Percentiles rank a stretch among this genome's conserved stretches.
Evolutionary conservation across 768 basidiomycete species (phyloP).

Genomic region (Chlorophyllum brunneum): DNA sequence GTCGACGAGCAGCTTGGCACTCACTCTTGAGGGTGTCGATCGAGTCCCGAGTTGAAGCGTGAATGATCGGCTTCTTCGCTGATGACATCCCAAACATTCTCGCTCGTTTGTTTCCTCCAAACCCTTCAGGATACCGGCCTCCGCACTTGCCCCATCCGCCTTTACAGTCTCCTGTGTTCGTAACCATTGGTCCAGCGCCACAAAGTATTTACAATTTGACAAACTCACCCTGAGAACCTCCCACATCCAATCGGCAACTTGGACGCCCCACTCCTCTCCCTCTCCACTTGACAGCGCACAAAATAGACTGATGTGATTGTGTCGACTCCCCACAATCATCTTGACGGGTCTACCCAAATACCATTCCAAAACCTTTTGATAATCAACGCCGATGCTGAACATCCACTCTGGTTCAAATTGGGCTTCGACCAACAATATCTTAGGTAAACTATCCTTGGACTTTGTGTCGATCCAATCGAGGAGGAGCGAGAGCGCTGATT

Average conservation of each 20-base stretch:
- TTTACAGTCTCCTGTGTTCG: not conserved
- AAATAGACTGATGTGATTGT: conserved; percentile 62
- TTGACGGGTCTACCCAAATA: conserved; percentile 28
- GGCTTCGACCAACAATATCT: conserved; percentile 42
- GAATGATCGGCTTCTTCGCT: not conserved
- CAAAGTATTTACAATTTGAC: too few relatives aligned
- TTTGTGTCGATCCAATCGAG: conserved; percentile 21
- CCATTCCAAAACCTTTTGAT: conserved; percentile 35
- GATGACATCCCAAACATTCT: not conserved
- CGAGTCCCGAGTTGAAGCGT: not conserved
- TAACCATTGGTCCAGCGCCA: not conserved
- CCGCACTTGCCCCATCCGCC: not conserved
- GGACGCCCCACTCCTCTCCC: conserved; percentile 61
- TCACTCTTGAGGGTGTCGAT: not conserved
- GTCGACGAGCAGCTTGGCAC: not conserved
- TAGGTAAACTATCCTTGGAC: conserved; percentile 39
- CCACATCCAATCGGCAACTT: conserved; percentile 38
- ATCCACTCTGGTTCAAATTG: conserved; percentile 53
- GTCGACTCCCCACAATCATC: conserved; percentile 40
- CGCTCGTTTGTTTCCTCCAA: not conserved
- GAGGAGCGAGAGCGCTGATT: conserved; percentile 1
- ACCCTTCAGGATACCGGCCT: not conserved
- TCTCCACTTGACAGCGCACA: conserved; percentile 48
- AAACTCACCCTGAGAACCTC: not conserved
- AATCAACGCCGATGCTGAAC: conserved; percentile 28